phyloP scores from a whole-genome alignment of 2,329 filamentous ascomycete species.

The Triangularia setosa region DNA sequence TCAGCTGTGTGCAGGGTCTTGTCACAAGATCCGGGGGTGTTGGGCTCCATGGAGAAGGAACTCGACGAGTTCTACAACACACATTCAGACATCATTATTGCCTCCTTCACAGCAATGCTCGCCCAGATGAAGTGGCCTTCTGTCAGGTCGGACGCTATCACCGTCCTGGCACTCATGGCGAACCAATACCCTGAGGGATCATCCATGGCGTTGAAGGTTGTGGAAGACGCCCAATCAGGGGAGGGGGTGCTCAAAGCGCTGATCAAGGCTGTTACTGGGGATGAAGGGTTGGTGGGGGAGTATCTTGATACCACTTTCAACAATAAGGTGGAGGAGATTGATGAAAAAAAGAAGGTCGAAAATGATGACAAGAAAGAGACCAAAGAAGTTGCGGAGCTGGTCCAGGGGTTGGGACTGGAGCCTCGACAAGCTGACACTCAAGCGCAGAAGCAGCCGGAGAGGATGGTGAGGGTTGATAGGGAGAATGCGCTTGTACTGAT shows the following conservation, averaged over 20 bases:
- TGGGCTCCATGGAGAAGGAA: slow-evolving; percentile 20
- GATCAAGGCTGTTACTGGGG: slow-evolving; percentile 46
- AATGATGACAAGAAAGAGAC: slow-evolving; percentile 3
- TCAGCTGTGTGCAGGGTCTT: not conserved
- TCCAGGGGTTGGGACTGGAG: slow-evolving; percentile 38
- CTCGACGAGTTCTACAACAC: slow-evolving; percentile 41
- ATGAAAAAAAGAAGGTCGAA: slow-evolving; percentile 16
- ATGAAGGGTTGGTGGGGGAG: slow-evolving; percentile 5
- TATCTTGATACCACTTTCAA: slow-evolving; percentile 6
- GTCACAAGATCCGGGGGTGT: not conserved
- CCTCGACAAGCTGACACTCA: slow-evolving; percentile 45
- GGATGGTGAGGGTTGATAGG: slow-evolving; percentile 50
- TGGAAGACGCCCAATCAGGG: slow-evolving; percentile 25
- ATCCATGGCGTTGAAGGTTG: slow-evolving; percentile 39
- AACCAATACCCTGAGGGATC: slow-evolving; percentile 46
- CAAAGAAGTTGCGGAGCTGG: slow-evolving; percentile 15
- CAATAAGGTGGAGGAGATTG: not conserved
- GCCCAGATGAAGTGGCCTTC: slow-evolving; percentile 56
- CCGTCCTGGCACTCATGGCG: slow-evolving; percentile 58
- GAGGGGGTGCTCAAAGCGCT: slow-evolving; percentile 44
- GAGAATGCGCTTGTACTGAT: slow-evolving; percentile 60
- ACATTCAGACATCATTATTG: slow-evolving; percentile 38
- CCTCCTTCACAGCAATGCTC: slow-evolving; percentile 49
- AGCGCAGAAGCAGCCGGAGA: slow-evolving; percentile 33
- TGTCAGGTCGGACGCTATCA: slow-evolving; percentile 58